These are phyloP conservation scores for Hamamelis virginiana DNA, from an alignment of 164 flowering plant species.

Conservation along the genomic window DNA sequence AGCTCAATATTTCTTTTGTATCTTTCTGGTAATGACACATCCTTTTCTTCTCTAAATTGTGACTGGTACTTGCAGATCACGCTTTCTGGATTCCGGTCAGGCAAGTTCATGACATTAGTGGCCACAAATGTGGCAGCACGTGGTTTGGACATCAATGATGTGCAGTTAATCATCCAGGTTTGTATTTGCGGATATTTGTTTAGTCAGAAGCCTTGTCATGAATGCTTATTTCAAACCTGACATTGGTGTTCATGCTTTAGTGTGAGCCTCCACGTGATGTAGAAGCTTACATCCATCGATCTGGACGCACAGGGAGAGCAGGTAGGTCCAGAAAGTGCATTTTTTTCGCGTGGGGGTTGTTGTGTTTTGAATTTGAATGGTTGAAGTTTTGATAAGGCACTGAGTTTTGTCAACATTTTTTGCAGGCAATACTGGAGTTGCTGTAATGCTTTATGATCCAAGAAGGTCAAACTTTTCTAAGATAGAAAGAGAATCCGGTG, in stretches of 20 bases:
- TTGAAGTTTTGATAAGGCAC: not conserved
- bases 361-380: not conserved
- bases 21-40: not conserved
- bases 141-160: slow-evolving; percentile 93
- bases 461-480: slow-evolving; percentile 62
- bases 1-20: not conserved
- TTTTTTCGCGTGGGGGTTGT: not conserved
- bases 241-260: slow-evolving; percentile 30
- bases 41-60: not conserved
- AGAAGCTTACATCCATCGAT: slow-evolving; percentile 95
- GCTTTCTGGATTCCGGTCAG: slow-evolving; percentile 80
- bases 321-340: slow-evolving; percentile 32
- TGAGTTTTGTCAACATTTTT: slow-evolving; percentile 4
- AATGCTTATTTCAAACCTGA: not conserved
- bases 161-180: slow-evolving; percentile 92
- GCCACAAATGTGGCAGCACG: slow-evolving; percentile 98
- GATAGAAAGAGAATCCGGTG: slow-evolving; percentile 89
- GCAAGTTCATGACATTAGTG: slow-evolving; percentile 80
- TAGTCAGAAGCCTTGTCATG: no score
- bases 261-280: slow-evolving; percentile 99
- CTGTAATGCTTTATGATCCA: slow-evolving; percentile 92
- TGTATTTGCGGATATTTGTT: slow-evolving; percentile 2
- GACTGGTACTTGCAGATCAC: slow-evolving; percentile 56
- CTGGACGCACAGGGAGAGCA: slow-evolving; percentile 98
- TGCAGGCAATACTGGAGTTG: slow-evolving; percentile 82